These are phyloP conservation scores for Benincasa hispida DNA, from an alignment of 306 rosid genomes.

Conservation along the genomic window DNA sequence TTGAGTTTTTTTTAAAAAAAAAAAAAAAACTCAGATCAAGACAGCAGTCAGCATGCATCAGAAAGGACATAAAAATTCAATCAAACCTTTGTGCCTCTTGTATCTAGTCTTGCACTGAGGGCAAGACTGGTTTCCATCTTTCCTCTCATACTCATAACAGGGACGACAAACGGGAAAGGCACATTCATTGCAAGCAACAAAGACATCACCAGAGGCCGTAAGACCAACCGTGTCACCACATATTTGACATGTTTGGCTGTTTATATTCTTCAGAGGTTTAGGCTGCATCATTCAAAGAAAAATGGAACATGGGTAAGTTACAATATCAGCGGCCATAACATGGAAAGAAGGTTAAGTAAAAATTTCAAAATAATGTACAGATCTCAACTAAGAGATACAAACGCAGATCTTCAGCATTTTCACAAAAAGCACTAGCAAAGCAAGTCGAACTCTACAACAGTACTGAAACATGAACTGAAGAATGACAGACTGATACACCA, in stretches of 20 bases:
- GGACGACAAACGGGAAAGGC: slow-evolving; percentile 93
- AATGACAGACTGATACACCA: not conserved
- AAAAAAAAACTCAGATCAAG: not conserved
- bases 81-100: slow-evolving; percentile 73
- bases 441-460: not conserved
- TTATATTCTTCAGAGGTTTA: slow-evolving; percentile 68
- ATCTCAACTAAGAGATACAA: not conserved
- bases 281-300: slow-evolving; percentile 31
- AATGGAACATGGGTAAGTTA: slow-evolving; percentile 9
- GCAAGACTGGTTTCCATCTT: slow-evolving; percentile 86
- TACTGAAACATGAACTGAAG: not conserved
- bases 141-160: slow-evolving; percentile 88
- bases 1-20: not conserved
- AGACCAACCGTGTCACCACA: slow-evolving; percentile 80
- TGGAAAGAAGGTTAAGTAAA: not conserved
- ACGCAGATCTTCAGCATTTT: not conserved
- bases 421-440: not conserved
- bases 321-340: not conserved
- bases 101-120: slow-evolving; percentile 98
- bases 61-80: not conserved
- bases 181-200: slow-evolving; percentile 97
- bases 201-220: slow-evolving; percentile 63
- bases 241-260: slow-evolving; percentile 81
- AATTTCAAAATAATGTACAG: not conserved
- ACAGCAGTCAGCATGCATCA: not conserved